Evolutionary conservation across 225 moss, liverwort and hornwort species (phyloP), one percentile per base, ranked within the genome.

Genomic region (Takakia lepidozioides): DNA sequence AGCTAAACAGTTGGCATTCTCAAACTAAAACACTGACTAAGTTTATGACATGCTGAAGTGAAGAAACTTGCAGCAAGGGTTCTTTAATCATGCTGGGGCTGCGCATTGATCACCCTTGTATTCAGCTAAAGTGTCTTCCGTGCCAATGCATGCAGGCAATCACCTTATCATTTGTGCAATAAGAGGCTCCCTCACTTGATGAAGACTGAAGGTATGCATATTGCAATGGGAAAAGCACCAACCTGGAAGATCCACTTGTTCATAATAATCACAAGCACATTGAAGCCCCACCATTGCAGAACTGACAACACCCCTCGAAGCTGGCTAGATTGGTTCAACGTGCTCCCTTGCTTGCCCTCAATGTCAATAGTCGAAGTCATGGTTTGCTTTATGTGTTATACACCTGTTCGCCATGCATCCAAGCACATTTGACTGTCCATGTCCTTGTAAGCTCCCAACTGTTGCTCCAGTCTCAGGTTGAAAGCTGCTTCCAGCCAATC

Each of bases 201-300:
- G n/a, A n/a, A n/a, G n/a, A n/a, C n/a, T n/a, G n/a, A n/a, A n/a
- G n/a, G n/a, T n/a, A n/a, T n/a, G n/a, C n/a, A n/a, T n/a, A n/a
- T n/a, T n/a, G 15, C 14, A 19, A 14, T 21, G 9, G 5, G 13
- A 1, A 44, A 20, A 28, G n/a, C 30, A 57, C 71, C 19, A 42
- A 83, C 86, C 86, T 86, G 86, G 70, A 86, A 86, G 48, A 86
- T 86, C 86, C 86, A 86, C 48, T 86, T 86, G 64, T 86, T 86
- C 82, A 82, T 82, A 6, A 86, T 72, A 22, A 86, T 86, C 39
- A 86, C 86, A 3, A 86, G 72, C 20, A 86, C 86, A 28, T 86
- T 86, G 67, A 82, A 86, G 28, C 69, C 63, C 86, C 86, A 86
- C 86, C 86, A 86, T 68, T 86, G 86, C 57, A 86, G 35, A 67